These are phyloP conservation scores for Apiospora sp. DNA, from an alignment of 2,329 filamentous ascomycete genomes.

Conservation along the genomic window DNA sequence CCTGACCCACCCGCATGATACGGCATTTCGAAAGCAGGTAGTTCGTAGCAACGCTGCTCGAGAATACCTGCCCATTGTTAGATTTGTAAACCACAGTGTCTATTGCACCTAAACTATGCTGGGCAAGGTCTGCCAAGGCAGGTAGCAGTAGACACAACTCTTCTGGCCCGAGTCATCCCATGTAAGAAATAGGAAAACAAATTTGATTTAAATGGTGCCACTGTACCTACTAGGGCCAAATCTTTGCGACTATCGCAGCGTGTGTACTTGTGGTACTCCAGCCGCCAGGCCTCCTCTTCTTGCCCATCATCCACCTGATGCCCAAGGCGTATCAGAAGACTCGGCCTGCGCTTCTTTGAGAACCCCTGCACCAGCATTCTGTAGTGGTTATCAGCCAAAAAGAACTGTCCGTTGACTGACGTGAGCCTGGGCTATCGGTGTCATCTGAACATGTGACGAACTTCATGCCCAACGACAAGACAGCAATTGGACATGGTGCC, in stretches of 20 bases:
- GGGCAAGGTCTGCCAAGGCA: conserved; percentile 8
- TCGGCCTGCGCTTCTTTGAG: background rate
- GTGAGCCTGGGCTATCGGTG: background rate
- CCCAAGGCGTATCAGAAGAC: conserved; percentile 20
- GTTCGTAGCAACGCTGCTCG: conserved; percentile 12
- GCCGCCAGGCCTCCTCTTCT: background rate
- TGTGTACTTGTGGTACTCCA: background rate
- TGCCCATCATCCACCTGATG: conserved; percentile 17
- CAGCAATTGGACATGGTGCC: background rate
- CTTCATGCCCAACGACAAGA: background rate
- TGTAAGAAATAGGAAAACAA: background rate
- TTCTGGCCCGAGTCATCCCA: background rate
- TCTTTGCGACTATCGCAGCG: background rate
- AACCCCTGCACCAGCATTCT: background rate
- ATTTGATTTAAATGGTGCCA: conserved; percentile 20
- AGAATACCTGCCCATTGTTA: conserved; percentile 15
- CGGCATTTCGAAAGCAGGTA: background rate
- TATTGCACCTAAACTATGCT: background rate
- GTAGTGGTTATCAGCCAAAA: background rate
- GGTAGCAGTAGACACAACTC: conserved; percentile 5
- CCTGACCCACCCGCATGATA: conserved; percentile 17
- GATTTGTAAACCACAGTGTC: background rate
- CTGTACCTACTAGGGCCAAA: background rate
- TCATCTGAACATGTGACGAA: conserved; percentile 19
- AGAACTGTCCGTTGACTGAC: background rate